A percentile compares a stretch with the other conserved stretches of the same genome.
Evolutionary conservation across 108 stramenopile genomes (phyloP).

Genomic region (Skeletonema marinoi): DNA sequence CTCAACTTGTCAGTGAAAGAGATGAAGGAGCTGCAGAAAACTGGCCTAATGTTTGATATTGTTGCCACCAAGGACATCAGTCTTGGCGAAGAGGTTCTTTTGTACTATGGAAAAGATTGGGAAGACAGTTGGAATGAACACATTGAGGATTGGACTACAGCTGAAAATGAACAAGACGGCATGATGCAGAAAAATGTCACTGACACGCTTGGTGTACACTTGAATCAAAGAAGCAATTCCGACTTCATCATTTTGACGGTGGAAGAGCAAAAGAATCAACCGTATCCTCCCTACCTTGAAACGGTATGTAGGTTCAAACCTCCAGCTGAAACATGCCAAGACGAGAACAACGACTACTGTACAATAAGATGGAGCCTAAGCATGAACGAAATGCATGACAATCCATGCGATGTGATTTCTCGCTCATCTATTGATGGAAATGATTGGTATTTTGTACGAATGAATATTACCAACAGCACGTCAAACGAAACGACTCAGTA

Average conservation of each 20-base stretch:
- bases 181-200: constrained; percentile 14
- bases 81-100: constrained; percentile 59
- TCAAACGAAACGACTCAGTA: background rate
- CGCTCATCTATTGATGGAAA: background rate
- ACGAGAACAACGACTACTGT: background rate
- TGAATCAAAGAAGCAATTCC: constrained; percentile 12
- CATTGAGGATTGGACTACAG: constrained; percentile 36
- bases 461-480: background rate
- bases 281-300: constrained; percentile 47
- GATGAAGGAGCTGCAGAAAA: constrained; percentile 1
- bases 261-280: constrained; percentile 66
- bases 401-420: constrained; percentile 2
- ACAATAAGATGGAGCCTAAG: background rate
- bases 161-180: constrained; percentile 38
- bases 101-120: constrained; percentile 85
- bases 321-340: background rate
- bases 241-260: constrained; percentile 56
- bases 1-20: constrained; percentile 28
- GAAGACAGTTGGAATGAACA: constrained; percentile 71
- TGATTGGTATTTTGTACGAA: background rate
- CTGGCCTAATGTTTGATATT: constrained; percentile 46
- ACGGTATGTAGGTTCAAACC: background rate
- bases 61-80: constrained; percentile 56
- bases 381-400: background rate
- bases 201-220: constrained; percentile 33